A percentile compares a stretch with the other conserved stretches of the same genome.
These are phyloP conservation scores for Gloeopeniophorella convolvens DNA, from an alignment of 768 basidiomycete species.

Conservation along the genomic window DNA sequence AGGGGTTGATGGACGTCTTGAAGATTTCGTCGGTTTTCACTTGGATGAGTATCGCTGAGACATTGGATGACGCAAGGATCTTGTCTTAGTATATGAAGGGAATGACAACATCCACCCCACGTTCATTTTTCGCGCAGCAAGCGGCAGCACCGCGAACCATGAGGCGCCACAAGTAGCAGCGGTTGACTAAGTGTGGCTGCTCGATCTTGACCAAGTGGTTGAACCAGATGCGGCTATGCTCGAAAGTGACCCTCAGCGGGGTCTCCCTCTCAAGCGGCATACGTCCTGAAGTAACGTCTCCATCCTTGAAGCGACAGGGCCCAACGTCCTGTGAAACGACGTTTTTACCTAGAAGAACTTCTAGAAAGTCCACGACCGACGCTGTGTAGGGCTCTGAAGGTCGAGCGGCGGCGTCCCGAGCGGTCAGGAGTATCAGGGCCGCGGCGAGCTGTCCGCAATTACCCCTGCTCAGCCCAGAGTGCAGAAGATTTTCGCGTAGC, in stretches of 20 bases:
- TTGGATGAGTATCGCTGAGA: conserved; percentile 25
- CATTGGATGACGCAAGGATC: conserved; percentile 12
- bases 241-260: too few relatives aligned
- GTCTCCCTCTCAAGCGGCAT: too few relatives aligned
- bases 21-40: conserved; percentile 23
- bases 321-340: too few relatives aligned
- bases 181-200: conserved; percentile 23
- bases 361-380: neutral
- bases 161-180: conserved; percentile 21
- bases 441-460: conserved; percentile 24
- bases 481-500: neutral
- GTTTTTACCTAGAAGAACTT: too few relatives aligned
- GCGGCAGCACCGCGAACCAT: conserved; percentile 27
- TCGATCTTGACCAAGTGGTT: conserved; percentile 28
- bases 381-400: conserved; percentile 21
- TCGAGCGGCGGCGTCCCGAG: conserved; percentile 22
- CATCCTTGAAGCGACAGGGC: too few relatives aligned
- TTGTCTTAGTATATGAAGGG: conserved; percentile 22
- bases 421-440: conserved; percentile 21
- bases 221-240: conserved; percentile 30
- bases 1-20: conserved; percentile 4
- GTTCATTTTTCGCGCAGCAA: conserved; percentile 24
- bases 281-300: too few relatives aligned
- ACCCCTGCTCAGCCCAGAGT: conserved; percentile 21
- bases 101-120: conserved; percentile 26